A percentile compares a stretch with the other conserved stretches of the same genome.
Evolutionary conservation across 495 filamentous ascomycete species (phyloP).

Genomic region (Chaetomium cochliodes): DNA sequence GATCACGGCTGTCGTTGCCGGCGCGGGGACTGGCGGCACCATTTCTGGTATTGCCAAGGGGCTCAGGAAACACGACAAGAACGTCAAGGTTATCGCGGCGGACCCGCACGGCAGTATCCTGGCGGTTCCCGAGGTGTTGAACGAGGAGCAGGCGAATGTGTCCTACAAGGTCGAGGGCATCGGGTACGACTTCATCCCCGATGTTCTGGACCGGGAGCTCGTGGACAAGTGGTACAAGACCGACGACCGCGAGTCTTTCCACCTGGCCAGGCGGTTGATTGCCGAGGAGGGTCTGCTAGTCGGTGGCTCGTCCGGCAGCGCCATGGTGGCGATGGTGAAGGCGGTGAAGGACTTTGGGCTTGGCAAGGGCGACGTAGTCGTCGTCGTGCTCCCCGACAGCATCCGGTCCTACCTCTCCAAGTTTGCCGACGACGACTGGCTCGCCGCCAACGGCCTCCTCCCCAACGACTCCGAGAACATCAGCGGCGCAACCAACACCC

Average conservation of each 20-base stretch:
- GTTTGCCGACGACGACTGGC: constrained; percentile 98
- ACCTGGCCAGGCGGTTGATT: constrained; percentile 83
- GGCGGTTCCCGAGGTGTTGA: constrained; percentile 73
- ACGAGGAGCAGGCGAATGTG: constrained; percentile 73
- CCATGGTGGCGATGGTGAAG: constrained; percentile 79
- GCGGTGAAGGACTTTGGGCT: constrained; percentile 73
- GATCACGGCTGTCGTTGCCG: constrained; percentile 82
- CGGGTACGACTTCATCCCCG: constrained; percentile 96
- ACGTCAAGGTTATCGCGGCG: constrained; percentile 83
- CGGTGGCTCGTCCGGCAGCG: constrained; percentile 91
- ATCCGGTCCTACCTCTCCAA: constrained; percentile 98
- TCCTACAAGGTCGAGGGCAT: constrained; percentile 98
- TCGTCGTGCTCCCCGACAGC: constrained; percentile 90
- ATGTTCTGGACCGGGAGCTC: constrained; percentile 76
- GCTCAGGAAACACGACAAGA: constrained; percentile 77
- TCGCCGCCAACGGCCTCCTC: constrained; percentile 88
- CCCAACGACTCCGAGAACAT: constrained; percentile 46
- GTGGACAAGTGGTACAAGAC: constrained; percentile 99
- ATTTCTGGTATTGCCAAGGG: constrained; percentile 88
- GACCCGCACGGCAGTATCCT: constrained; percentile 89
- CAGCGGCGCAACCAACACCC: constrained; percentile 34
- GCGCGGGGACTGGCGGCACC: constrained; percentile 93
- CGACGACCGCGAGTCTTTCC: constrained; percentile 86
- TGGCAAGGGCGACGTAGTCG: constrained; percentile 75
- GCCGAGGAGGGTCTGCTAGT: constrained; percentile 93